Evolutionary conservation across 2,329 filamentous ascomycete genomes (phyloP).

Genomic region (Scedosporium boydii): DNA sequence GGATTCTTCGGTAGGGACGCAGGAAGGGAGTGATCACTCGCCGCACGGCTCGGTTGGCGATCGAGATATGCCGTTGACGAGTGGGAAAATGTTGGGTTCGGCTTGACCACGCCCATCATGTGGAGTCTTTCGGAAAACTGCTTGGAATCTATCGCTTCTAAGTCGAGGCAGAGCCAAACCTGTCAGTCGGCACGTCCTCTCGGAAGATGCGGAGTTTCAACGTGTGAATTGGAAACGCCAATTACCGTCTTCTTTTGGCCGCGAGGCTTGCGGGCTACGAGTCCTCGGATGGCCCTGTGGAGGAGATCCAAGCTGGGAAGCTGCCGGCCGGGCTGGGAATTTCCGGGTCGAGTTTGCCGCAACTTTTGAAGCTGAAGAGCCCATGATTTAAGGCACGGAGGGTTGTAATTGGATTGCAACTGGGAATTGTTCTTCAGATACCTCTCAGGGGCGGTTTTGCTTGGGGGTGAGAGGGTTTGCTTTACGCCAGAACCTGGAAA

Average conservation of each 20-base stretch:
- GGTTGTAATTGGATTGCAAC: neutral
- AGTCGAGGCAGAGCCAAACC: constrained; percentile 1
- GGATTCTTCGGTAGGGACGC: neutral
- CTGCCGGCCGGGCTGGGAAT: constrained; percentile 31
- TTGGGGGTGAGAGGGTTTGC: too few relatives aligned
- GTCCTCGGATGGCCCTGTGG: constrained; percentile 9
- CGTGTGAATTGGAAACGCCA: constrained; percentile 7
- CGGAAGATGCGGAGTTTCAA: constrained; percentile 25
- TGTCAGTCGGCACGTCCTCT: constrained; percentile 32
- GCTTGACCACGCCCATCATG: constrained; percentile 44
- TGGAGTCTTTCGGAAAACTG: constrained; percentile 41
- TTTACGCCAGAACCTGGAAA: too few relatives aligned
- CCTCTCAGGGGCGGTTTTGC: neutral
- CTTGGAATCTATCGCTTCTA: constrained; percentile 16
- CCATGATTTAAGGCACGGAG: constrained; percentile 23
- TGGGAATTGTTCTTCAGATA: neutral
- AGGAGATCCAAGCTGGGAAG: constrained; percentile 13
- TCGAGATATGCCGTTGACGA: constrained; percentile 32
- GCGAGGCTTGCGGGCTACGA: constrained; percentile 11
- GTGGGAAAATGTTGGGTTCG: constrained; percentile 43
- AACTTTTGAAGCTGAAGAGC: constrained; percentile 36
- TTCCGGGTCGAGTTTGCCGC: constrained; percentile 29
- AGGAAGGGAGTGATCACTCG: neutral
- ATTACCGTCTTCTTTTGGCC: constrained; percentile 22
- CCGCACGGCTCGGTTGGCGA: neutral